These are phyloP conservation scores for Perkinsus olseni DNA, from an alignment of 169 alveolate genomes.

Conservation along the genomic window DNA sequence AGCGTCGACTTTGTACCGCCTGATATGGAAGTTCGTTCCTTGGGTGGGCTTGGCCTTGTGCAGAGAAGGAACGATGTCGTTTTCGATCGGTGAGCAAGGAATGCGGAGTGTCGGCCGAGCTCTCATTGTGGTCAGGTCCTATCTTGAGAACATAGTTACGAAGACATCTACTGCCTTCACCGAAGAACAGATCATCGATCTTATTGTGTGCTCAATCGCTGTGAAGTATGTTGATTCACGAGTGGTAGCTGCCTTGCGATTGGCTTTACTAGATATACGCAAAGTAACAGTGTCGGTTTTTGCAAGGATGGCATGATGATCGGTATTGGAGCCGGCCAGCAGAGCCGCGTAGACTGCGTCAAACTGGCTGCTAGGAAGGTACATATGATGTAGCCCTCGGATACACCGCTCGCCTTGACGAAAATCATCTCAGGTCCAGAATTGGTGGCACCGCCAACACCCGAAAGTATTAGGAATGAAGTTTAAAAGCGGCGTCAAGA, in stretches of 20 bases:
- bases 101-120: background rate
- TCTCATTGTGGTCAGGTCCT: background rate
- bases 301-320: slow-evolving; percentile 35
- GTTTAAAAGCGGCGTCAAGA: slow-evolving; percentile 36
- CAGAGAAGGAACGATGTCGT: slow-evolving; percentile 33
- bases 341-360: slow-evolving; percentile 41
- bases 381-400: background rate
- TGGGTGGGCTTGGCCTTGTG: slow-evolving; percentile 37
- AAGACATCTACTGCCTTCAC: background rate
- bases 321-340: slow-evolving; percentile 46
- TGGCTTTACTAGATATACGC: slow-evolving; percentile 13
- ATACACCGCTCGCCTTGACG: slow-evolving; percentile 3
- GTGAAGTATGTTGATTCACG: slow-evolving; percentile 19
- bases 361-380: slow-evolving; percentile 40
- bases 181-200: slow-evolving; percentile 20
- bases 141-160: slow-evolving; percentile 8
- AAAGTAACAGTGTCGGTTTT: slow-evolving; percentile 36
- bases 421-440: background rate
- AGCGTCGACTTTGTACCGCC: slow-evolving; percentile 10
- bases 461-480: slow-evolving; percentile 29
- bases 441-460: slow-evolving; percentile 11
- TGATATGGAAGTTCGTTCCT: slow-evolving; percentile 4
- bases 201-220: slow-evolving; percentile 30
- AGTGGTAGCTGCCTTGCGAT: background rate
- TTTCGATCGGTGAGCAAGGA: slow-evolving; percentile 5